phyloP scores from a whole-genome alignment of 257 asterid species.

The Rauvolfia tetraphylla region DNA sequence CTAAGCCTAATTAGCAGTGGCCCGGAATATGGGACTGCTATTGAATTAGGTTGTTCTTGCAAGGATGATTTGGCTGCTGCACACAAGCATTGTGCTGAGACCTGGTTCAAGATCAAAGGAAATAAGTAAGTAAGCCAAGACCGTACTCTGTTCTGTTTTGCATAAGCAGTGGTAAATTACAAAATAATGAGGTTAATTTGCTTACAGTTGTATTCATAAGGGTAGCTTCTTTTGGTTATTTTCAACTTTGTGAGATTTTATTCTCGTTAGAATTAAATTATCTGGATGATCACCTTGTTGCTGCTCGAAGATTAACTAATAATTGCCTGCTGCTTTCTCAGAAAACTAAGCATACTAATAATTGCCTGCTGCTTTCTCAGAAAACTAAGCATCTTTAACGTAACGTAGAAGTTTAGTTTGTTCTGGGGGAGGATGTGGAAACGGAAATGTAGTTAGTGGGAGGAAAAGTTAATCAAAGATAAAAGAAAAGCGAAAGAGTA shows the following conservation, averaged over 20 bases:
- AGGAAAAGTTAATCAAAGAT: slow-evolving; percentile 28
- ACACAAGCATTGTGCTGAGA: slow-evolving; percentile 84
- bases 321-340: slow-evolving; percentile 11
- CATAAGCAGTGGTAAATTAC: background rate
- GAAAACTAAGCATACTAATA: slow-evolving; percentile 11
- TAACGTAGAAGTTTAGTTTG: slow-evolving; percentile 27
- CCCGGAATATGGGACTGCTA: slow-evolving; percentile 59
- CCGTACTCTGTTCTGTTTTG: background rate
- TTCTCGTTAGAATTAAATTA: background rate
- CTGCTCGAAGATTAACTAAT: background rate
- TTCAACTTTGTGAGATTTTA: background rate
- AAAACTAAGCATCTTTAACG: slow-evolving; percentile 17
- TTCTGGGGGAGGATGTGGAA: slow-evolving; percentile 23
- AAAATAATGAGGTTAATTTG: background rate
- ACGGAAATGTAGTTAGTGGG: slow-evolving; percentile 32
- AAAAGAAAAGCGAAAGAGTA: slow-evolving; percentile 36
- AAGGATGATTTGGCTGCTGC: slow-evolving; percentile 87
- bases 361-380: slow-evolving; percentile 15
- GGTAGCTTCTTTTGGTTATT: background rate
- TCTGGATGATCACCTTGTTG: slow-evolving; percentile 11
- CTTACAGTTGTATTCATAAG: background rate
- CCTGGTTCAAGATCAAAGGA: slow-evolving; percentile 95
- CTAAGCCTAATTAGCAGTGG: slow-evolving; percentile 58
- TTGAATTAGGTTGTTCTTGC: slow-evolving; percentile 83
- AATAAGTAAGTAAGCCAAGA: slow-evolving; percentile 55